Base-by-base conservation (phyloP, 345 rosid genomes). In the Arabidopsis suecica region DNA sequence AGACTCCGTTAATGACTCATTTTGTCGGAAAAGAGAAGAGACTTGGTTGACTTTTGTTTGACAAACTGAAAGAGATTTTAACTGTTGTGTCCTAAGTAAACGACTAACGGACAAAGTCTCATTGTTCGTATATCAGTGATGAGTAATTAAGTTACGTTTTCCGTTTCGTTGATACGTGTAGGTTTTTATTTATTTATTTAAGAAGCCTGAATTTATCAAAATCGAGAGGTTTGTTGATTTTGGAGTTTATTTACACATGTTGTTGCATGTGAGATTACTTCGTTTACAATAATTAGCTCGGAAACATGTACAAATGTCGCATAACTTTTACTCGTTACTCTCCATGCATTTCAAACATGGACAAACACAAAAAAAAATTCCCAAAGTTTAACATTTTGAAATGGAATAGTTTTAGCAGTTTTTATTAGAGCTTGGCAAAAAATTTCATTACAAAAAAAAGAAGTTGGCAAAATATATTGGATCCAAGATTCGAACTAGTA, bases 1-100 rank as follows among this genome's bases (percentile, higher is more conserved):
- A 76, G 59, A 55, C 69, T 33, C 45, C 54, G 73, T 61, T 60
- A 33, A 68, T 60, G 55, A 60, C 62, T 57, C 78, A 65, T 30
- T 74, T 65, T 60, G 74, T 75, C 63, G 68, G 67, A 49, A 28
- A 57, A 25, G 38, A 62, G 40, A 28, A 2, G 13, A 75, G 56
- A 68, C 79, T 75, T 40, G 30, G 42, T 60, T 75, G 72, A 65
- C 66, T 65, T 20, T 38, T 28, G 18, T 36, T 42, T 7, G 36
- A 8, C 33, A 33, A 11, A 10, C 23, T 36, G 7, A 48, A 57
- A 59, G 16, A 60, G 30, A 37, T 23, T 18, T 18, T 40, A 57
- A 73, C 77, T 65, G 41, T 34, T 55, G 70, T 63, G 63, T 63
- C 55, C 1, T 72, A 30, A 48, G 50, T 49, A 72, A 72, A 62